Base-by-base conservation (phyloP, 768 basidiomycete genomes). In the Rhodotorula toruloides region DNA sequence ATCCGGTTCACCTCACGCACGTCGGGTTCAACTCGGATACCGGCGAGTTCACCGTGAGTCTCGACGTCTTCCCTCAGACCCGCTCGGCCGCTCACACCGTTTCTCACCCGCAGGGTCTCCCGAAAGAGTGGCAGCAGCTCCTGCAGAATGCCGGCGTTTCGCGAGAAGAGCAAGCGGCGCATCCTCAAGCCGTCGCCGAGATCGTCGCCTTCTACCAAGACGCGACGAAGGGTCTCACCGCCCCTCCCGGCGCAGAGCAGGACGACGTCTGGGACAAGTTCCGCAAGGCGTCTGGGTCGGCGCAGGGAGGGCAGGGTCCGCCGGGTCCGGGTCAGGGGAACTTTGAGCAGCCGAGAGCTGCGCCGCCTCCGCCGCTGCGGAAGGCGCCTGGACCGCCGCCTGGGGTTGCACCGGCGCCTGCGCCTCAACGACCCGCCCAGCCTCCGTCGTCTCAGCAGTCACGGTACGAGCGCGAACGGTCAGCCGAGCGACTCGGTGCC, bases 1-100 rank as follows among this genome's bases (percentile, higher is more conserved):
- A 99, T 79, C 96, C 96, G 39, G 94, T 98, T 44, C 94, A 98
- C 80, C 87, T 99, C 75, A 98, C 96, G 5, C 96, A 99, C 77
- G 96, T 99, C 76, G 94, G 94, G 65, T 98, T 97, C 85, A 97
- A 99, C 78, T 90, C 90, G 11, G 94, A 91, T 62, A 98, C 94
- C 0, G 96, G 96, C 64, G 94, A 99, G 79, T 98, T 93, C 80
- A 92, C 91, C 14, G 53, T 54, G 37, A 21, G 79, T 78, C 58
- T 71, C n/a, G n/a, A n/a, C n/a, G n/a, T n/a, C 77, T 74, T 29
- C 25, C 21, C 43, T 32, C 29, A 27, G 9, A 37, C 43, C 42
- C 32, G 21, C 16, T 7, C 39, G 29, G 39, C 27, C 36, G 12
- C 42, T 61, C 31, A 22, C 25, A 10, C 32, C 34, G 5, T 37